These are phyloP conservation scores for Aureobasidium sp. DNA, from an alignment of 2,329 filamentous ascomycete genomes.

Conservation along the genomic window DNA sequence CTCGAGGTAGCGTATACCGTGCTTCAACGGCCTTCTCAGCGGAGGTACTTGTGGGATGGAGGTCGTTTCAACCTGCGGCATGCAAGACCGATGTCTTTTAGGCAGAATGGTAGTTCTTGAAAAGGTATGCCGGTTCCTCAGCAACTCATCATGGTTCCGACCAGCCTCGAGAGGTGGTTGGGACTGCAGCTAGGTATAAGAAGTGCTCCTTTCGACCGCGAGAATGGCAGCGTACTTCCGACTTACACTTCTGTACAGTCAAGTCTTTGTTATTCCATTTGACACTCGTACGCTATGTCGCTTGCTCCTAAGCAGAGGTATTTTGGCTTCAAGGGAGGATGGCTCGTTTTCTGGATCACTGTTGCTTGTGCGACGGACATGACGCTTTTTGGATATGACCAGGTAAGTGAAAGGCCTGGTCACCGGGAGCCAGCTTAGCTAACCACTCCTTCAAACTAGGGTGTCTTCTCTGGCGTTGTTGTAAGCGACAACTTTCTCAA, in stretches of 20 bases:
- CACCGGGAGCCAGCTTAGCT: conserved; percentile 29
- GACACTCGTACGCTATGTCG: neutral
- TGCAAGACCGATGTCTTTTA: neutral
- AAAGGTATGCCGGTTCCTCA: neutral
- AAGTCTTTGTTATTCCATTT: neutral
- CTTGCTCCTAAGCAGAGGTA: conserved; percentile 29
- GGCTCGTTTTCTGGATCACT: conserved; percentile 39
- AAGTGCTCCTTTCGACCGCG: neutral
- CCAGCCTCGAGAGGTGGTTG: neutral
- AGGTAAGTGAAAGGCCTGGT: neutral
- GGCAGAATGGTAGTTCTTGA: neutral
- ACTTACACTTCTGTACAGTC: neutral
- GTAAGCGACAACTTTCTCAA: conserved; percentile 46
- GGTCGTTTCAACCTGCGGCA: neutral
- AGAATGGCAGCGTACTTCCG: neutral
- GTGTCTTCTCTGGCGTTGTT: conserved; percentile 47
- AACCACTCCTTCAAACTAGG: conserved; percentile 22
- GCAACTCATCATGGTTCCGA: neutral
- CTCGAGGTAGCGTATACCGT: neutral
- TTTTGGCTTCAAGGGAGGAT: conserved; percentile 46
- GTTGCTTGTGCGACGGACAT: conserved; percentile 41
- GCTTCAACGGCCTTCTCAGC: neutral
- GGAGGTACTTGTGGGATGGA: neutral
- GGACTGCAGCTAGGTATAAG: neutral
- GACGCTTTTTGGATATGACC: conserved; percentile 32